Evolutionary conservation across 2,329 filamentous ascomycete genomes (phyloP), one percentile per base, ranked within the genome.

Genomic region (Aspergillus transmontanensis): DNA sequence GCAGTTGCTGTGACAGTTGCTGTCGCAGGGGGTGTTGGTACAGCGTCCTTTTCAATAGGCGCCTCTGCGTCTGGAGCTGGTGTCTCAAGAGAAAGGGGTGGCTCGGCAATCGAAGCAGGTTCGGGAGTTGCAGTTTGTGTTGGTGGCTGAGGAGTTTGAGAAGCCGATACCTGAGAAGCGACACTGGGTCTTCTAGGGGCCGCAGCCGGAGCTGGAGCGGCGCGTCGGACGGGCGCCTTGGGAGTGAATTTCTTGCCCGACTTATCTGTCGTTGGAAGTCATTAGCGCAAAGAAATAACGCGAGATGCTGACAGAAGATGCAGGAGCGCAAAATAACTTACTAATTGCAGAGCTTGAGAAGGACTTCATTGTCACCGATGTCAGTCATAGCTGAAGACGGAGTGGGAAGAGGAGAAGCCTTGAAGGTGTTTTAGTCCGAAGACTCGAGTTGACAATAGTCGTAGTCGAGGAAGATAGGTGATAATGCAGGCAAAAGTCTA

Each of bases 171-270:
- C 57, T 79, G 80, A 39, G 74, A 76, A 64, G 78, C 77, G 60
- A 76, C 73, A 67, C 79, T 82, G 46, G 79, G 72, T 61, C 75
- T 73, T 48, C 78, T 67, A 55, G 72, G 72, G 61, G 72, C 41
- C 54, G 69, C 66, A 62, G 78, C 73, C 62, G 74, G 71, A 63
- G 80, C 75, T 60, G 80, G 78, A 66, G 82, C 81, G 65, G 83
- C 80, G 63, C 84, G 82, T 72, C 88, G 86, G 67, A 83, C 81
- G 39, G 86, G 86, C 67, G 86, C 86, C 80, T 90, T 92, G 51
- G 90, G 90, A 75, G 90, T 90, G 80, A 93, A 92, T 78, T 91
- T 90, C 80, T 91, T 91, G 77, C 89, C 84, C 80, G 90, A 89
- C 82, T 90, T 89, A 69, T 79, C 83, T 79, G 62, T 10, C 65